Base-by-base conservation (phyloP, 2,329 filamentous ascomycete species). In the Aspergillus udagawae region DNA sequence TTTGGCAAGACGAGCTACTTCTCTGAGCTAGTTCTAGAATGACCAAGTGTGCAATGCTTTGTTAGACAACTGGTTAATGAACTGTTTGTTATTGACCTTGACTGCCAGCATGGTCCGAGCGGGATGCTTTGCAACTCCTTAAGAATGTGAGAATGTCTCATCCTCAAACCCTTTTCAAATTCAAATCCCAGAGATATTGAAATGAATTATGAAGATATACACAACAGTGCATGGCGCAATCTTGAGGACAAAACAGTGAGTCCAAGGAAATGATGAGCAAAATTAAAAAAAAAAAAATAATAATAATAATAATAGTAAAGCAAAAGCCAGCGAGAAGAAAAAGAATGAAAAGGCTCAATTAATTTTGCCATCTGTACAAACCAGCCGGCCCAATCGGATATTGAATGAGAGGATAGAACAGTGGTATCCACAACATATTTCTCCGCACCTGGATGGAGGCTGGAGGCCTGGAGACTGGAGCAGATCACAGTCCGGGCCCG, bases 381-480 rank as follows among this genome's bases (percentile, higher is more conserved):
- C 12, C 10, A 47, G 21, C 23, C 44, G 44, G 23, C 17, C 44
- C 44, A 47, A 47, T 47, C 21, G 44, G 5, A 23, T 23, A 23
- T 14, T 25, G 44, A 23, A 23, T 47, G 12, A 25, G 25, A 47
- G 14, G 44, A 38, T 12, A 23, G 23, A 10, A 14, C 20, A 14
- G 21, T 47, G 20, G 42, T 47, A 23, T 25, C 44, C 44, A 47
- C 25, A 47, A 47, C 44, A 23, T 27, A 47, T 45, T 58, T 57
- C 54, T 60, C 61, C 60, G 57, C 57, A 58, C 10, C 51, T 49
- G 32, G 32, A 17, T 35, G 32, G 32, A 35, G 12, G 29, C 29
- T 29, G 28, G 28, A 29, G 9, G 28, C 28, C 12, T 17, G 32
- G 32, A 35, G 32, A 17, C 32, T 35, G 54, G 42, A 56, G 41